Base-by-base conservation (phyloP, 2,329 filamentous ascomycete species). In the Fusarium verticillioides region DNA sequence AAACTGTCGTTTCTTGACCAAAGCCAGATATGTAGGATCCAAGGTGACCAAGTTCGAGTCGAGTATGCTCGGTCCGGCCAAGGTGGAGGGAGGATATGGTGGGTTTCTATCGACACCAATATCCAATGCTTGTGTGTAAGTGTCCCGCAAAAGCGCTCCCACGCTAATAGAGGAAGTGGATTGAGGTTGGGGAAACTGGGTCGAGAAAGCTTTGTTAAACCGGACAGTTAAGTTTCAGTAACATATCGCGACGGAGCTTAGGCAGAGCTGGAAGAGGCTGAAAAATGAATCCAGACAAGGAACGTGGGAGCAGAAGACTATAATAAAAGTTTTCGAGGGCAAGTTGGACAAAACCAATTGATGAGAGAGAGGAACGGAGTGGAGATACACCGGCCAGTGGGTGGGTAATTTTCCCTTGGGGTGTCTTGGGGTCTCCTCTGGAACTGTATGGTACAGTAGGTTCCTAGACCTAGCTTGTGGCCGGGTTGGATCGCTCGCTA, bases 321-420 rank as follows among this genome's bases (percentile, higher is more conserved):
- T 78, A 78, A 79, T 77, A 78, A 79, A 80, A 78, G 65, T 79
- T 80, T 78, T 78, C 72, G 72, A 77, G 72, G 72, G 61, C 71
- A 78, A 75, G 75, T 77, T 77, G 75, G 73, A 76, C 63, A 75
- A 78, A 73, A 64, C 76, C 77, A 78, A 78, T 78, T 78, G 78
- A 77, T 73, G 75, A 68, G 74, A 70, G 75, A 73, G 75, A 73
- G 72, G 68, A 75, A 78, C 73, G 66, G 66, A 74, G 77, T 78
- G 77, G 76, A 77, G 76, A 74, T 77, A 74, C 69, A 75, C 75
- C 61, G 62, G 73, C 70, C 69, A 64, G 74, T 64, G 72, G 72
- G 76, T 78, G 76, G 77, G 60, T 76, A 75, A 69, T 76, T 77
- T 75, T 76, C 49, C 72, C 65, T 75, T 74, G 76, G 75, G 72